Conservation (phyloP, 768 basidiomycete genomes). For the Agrocybe praecox region DNA sequence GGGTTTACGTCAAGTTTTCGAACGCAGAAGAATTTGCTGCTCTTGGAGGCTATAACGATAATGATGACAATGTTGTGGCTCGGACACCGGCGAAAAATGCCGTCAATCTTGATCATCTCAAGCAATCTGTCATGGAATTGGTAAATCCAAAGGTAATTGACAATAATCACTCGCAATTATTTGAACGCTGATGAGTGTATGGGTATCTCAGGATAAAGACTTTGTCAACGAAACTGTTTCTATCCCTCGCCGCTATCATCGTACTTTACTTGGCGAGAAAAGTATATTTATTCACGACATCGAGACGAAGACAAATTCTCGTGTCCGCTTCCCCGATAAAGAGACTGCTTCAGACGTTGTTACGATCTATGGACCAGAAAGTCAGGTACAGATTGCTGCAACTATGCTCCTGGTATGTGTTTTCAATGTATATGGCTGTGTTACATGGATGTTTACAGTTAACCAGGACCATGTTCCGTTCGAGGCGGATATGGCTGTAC, state of each 20-base stretch:
- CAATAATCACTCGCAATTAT: neutral
- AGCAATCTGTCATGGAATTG: constrained; percentile 96
- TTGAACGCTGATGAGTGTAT: neutral
- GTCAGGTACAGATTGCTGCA: constrained; percentile 94
- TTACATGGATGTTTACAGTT: neutral
- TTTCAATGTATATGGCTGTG: neutral
- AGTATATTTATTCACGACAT: constrained; percentile 97
- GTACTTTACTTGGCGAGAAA: constrained; percentile 94
- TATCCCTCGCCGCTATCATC: constrained; percentile 94
- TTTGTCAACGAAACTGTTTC: constrained; percentile 92
- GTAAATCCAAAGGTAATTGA: constrained; percentile 86
- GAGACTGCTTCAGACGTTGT: constrained; percentile 94
- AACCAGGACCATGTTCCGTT: constrained; percentile 92
- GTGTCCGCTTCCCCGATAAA: constrained; percentile 90
- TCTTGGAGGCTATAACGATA: constrained; percentile 93
- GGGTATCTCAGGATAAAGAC: constrained; percentile 80
- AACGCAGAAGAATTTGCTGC: constrained; percentile 97
- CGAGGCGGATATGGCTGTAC: constrained; percentile 92
- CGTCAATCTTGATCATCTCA: constrained; percentile 91
- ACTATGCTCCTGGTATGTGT: constrained; percentile 86
- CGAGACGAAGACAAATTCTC: constrained; percentile 93
- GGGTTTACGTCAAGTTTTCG: constrained; percentile 99
- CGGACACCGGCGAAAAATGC: constrained; percentile 98
- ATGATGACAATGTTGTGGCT: constrained; percentile 99
- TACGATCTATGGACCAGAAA: constrained; percentile 96